phyloP scores from a whole-genome alignment of 169 alveolate genomes.

The Cryptosporidium sp. region DNA sequence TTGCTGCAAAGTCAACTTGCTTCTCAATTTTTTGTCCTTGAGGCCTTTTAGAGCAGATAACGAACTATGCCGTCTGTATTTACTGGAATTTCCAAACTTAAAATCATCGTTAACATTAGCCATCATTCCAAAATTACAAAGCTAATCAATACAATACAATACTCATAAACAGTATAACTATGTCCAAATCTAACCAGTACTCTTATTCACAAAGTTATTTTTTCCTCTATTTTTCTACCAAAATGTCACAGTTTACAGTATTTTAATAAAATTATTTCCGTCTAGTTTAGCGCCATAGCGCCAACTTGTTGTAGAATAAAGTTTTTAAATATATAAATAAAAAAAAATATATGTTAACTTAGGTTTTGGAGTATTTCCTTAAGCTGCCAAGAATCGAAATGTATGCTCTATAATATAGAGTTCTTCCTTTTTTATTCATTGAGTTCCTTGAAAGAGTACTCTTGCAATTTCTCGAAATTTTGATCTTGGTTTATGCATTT shows the following conservation, averaged over 20 bases:
- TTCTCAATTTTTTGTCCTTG: constrained; percentile 53
- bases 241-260: constrained; percentile 30
- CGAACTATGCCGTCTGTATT: constrained; percentile 57
- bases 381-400: neutral
- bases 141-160: neutral
- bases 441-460: neutral
- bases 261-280: neutral
- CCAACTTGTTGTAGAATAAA: neutral
- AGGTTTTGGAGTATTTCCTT: neutral
- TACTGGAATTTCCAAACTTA: constrained; percentile 1
- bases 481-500: constrained; percentile 22
- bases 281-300: constrained; percentile 24
- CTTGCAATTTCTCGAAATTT: constrained; percentile 9
- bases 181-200: neutral
- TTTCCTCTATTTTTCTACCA: neutral
- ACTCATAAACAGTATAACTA: neutral
- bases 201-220: neutral
- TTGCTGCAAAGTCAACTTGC: constrained; percentile 39
- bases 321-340: neutral
- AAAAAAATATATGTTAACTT: neutral
- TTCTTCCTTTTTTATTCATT: neutral
- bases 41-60: constrained; percentile 24
- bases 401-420: neutral
- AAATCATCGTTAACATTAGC: neutral
- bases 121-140: neutral